These are phyloP conservation scores for Funneliformis geosporum DNA, from an alignment of 192 early-diverging fungal species.

Conservation along the genomic window DNA sequence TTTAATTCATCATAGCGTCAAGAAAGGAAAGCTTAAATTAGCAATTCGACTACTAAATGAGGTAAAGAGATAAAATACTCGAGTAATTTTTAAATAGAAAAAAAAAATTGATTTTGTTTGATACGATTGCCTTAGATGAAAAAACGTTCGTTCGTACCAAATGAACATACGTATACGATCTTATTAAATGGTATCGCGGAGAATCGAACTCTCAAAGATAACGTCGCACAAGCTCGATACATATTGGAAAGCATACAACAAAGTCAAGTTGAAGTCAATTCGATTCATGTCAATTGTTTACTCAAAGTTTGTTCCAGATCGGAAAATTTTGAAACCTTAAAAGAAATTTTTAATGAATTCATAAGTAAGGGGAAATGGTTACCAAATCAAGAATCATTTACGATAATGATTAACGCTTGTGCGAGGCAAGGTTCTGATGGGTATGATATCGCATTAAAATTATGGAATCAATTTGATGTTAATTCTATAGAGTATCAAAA, in stretches of 20 bases:
- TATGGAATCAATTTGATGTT: constrained; percentile 36
- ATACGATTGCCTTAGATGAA: constrained; percentile 35
- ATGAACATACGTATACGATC: constrained; percentile 40
- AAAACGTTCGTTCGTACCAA: constrained; percentile 39
- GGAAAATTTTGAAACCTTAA: constrained; percentile 30
- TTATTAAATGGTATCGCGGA: constrained; percentile 42
- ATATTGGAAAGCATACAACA: constrained; percentile 35
- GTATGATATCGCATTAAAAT: constrained; percentile 36
- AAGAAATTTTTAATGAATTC: constrained; percentile 33
- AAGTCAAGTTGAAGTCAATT: background rate
- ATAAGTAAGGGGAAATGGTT: constrained; percentile 3
- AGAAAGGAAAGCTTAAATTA: constrained; percentile 35
- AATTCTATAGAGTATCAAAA: background rate
- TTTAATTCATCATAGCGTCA: constrained; percentile 41
- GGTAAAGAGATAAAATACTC: constrained; percentile 28
- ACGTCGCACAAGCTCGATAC: constrained; percentile 32
- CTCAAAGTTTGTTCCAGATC: constrained; percentile 42
- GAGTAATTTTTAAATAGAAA: too few relatives aligned
- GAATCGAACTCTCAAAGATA: constrained; percentile 34
- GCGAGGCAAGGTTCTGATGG: constrained; percentile 37
- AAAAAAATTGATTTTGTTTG: background rate
- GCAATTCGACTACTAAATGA: constrained; percentile 38
- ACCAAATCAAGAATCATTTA: constrained; percentile 43
- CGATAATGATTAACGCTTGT: constrained; percentile 37
- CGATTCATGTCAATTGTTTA: constrained; percentile 38